Percentiles rank a stretch among this genome's conserved stretches.
phyloP scores from a whole-genome alignment of 2,329 filamentous ascomycete species.

The Teratosphaeria pseudoeucalypti region DNA sequence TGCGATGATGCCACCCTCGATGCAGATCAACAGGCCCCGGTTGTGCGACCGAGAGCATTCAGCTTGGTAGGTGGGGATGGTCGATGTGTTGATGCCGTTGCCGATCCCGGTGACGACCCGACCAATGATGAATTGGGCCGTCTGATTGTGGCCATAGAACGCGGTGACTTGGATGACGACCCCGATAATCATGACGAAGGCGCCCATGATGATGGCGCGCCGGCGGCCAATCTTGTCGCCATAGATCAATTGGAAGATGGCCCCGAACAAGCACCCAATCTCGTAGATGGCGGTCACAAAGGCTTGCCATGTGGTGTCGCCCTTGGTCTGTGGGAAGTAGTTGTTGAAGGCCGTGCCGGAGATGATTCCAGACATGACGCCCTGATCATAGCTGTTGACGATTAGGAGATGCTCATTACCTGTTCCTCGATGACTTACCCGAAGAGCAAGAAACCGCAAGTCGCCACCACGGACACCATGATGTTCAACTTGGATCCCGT shows the following conservation, averaged over 20 bases:
- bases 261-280: slow-evolving; percentile 37
- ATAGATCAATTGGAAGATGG: slow-evolving; percentile 28
- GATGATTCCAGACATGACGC: slow-evolving; percentile 25
- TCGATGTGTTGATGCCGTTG: slow-evolving; percentile 47
- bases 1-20: slow-evolving; percentile 44
- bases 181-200: slow-evolving; percentile 33
- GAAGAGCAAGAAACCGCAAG: slow-evolving; percentile 48
- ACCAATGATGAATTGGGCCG: slow-evolving; percentile 44
- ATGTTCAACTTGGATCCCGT: slow-evolving; percentile 47
- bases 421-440: slow-evolving; percentile 1
- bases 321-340: slow-evolving; percentile 29
- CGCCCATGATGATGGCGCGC: slow-evolving; percentile 33
- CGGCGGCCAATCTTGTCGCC: slow-evolving; percentile 35
- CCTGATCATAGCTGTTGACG: slow-evolving; percentile 4
- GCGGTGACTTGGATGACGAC: slow-evolving; percentile 31
- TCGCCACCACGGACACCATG: slow-evolving; percentile 52
- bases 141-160: slow-evolving; percentile 24
- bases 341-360: slow-evolving; percentile 25
- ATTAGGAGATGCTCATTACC: background rate
- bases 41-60: slow-evolving; percentile 46
- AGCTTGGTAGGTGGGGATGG: slow-evolving; percentile 45
- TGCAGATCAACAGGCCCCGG: slow-evolving; percentile 51
- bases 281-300: slow-evolving; percentile 45
- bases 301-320: slow-evolving; percentile 39
- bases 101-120: slow-evolving; percentile 44